Evolutionary conservation across 768 basidiomycete genomes (phyloP).

Genomic region (Chalciporus chontae): DNA sequence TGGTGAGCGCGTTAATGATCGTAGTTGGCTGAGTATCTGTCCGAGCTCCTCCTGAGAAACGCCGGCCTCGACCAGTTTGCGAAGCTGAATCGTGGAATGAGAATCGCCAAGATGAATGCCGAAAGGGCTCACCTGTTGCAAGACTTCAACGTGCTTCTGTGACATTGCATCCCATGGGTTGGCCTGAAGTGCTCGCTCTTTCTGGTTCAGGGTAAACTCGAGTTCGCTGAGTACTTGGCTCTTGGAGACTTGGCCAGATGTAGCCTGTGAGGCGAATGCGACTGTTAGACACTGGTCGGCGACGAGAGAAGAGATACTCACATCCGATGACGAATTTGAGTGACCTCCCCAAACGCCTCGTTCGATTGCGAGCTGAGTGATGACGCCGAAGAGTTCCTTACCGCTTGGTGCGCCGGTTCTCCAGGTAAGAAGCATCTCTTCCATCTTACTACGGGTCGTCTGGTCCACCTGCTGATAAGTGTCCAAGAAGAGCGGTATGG

Average conservation of each 20-base stretch:
- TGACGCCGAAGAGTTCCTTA: slow-evolving; percentile 80
- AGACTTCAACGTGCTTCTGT: slow-evolving; percentile 69
- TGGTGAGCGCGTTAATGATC: slow-evolving; percentile 49
- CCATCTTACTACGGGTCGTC: slow-evolving; percentile 87
- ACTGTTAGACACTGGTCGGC: background rate
- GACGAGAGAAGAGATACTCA: slow-evolving; percentile 28
- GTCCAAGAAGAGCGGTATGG: slow-evolving; percentile 80
- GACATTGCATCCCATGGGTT: slow-evolving; percentile 72
- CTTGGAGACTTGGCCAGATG: slow-evolving; percentile 56
- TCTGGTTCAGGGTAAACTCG: slow-evolving; percentile 77
- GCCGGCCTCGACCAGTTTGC: slow-evolving; percentile 70
- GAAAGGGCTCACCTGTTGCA: slow-evolving; percentile 66
- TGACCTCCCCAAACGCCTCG: slow-evolving; percentile 74
- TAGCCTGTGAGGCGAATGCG: slow-evolving; percentile 26
- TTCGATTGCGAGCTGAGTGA: slow-evolving; percentile 81
- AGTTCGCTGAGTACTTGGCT: slow-evolving; percentile 81
- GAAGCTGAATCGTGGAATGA: slow-evolving; percentile 43
- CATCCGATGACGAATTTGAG: slow-evolving; percentile 35
- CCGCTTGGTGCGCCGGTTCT: slow-evolving; percentile 78
- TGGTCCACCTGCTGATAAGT: slow-evolving; percentile 87
- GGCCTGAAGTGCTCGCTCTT: slow-evolving; percentile 65
- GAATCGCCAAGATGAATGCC: background rate
- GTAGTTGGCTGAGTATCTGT: slow-evolving; percentile 71
- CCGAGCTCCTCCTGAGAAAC: slow-evolving; percentile 77
- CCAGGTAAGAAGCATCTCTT: slow-evolving; percentile 97